Evolutionary conservation across 306 rosid species (phyloP), one percentile per base, ranked within the genome.

Genomic region (Lathyrus tuberosus): DNA sequence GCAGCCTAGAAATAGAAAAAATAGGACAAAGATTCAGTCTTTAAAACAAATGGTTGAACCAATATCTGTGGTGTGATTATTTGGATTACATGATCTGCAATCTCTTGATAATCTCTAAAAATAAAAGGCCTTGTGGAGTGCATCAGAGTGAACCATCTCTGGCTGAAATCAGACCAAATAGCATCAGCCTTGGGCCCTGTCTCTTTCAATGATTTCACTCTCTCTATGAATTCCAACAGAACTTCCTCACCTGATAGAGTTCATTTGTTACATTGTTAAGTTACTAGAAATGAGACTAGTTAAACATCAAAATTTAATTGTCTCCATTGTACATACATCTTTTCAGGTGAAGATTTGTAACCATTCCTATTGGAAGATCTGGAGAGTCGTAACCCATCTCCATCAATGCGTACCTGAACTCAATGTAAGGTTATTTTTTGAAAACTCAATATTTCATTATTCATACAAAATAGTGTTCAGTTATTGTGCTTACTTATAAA

Each of bases 131-230:
- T 80, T 5, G 96, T 84, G 15, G 96, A 88, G 59, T 83, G 95
- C 91, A 94, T 83, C 5, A 94, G 83, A 65, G 92, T 84, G 77
- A 94, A 88, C 97, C 96, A 94, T 77, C 84, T 88, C 69, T 94
- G 95, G 84, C 98, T 91, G 44, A 85, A 94, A 62, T 88, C 96
- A 2, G 88, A 79, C 98, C 98, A 87, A 37, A 85, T 73, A 38
- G 88, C 97, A 70, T 83, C 96, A 8, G 92, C 83, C 65, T 81
- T 83, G 2, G 79, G 84, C 14, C 95, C 91, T 0, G 81, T 74
- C 52, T 93, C 96, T 37, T 82, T 62, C 83, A 77, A 70, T 72
- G 96, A 76, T 62, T 85, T 88, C 30, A 86, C 73, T 22, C 66
- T 81, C 64, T 84, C 91, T 9, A 88, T 76, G 69, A 88, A 94